phyloP scores from a whole-genome alignment of 2,329 filamentous ascomycete species.

The Neonectria neomacrospora region DNA sequence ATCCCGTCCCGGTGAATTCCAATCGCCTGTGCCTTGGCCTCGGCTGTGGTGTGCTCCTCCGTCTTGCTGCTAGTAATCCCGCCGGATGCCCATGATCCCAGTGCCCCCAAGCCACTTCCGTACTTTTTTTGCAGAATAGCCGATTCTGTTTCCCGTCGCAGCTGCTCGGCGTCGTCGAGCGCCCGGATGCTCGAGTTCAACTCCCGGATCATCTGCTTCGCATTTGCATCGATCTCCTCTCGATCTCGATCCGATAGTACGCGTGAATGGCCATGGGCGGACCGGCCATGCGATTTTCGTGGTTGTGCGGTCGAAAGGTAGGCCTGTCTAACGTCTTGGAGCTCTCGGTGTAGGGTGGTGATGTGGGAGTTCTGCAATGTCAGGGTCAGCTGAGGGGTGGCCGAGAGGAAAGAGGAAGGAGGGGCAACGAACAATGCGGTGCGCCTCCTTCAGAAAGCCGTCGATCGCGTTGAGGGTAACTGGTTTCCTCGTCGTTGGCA shows the following conservation, averaged over 20 bases:
- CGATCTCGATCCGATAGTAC: slow-evolving; percentile 83
- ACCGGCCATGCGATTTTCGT: slow-evolving; percentile 63
- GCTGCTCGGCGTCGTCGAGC: slow-evolving; percentile 82
- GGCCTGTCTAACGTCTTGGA: slow-evolving; percentile 84
- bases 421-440: slow-evolving; percentile 77
- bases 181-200: slow-evolving; percentile 83
- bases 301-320: slow-evolving; percentile 87
- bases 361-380: slow-evolving; percentile 82
- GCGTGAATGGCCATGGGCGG: slow-evolving; percentile 58
- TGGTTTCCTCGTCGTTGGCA: slow-evolving; percentile 54
- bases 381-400: slow-evolving; percentile 31
- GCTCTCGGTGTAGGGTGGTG: slow-evolving; percentile 79
- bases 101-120: slow-evolving; percentile 70
- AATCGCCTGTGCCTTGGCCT: slow-evolving; percentile 74
- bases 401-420: slow-evolving; percentile 19
- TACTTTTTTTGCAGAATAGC: slow-evolving; percentile 78
- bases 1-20: slow-evolving; percentile 83
- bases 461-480: slow-evolving; percentile 71
- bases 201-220: slow-evolving; percentile 85
- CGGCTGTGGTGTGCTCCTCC: slow-evolving; percentile 76
- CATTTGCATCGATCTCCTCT: slow-evolving; percentile 87
- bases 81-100: slow-evolving; percentile 75
- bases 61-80: slow-evolving; percentile 60
- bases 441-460: slow-evolving; percentile 92
- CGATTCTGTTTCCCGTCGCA: slow-evolving; percentile 80